Evolutionary conservation across 2,329 filamentous ascomycete species (phyloP).

Genomic region (Lecanosticta acicola): DNA sequence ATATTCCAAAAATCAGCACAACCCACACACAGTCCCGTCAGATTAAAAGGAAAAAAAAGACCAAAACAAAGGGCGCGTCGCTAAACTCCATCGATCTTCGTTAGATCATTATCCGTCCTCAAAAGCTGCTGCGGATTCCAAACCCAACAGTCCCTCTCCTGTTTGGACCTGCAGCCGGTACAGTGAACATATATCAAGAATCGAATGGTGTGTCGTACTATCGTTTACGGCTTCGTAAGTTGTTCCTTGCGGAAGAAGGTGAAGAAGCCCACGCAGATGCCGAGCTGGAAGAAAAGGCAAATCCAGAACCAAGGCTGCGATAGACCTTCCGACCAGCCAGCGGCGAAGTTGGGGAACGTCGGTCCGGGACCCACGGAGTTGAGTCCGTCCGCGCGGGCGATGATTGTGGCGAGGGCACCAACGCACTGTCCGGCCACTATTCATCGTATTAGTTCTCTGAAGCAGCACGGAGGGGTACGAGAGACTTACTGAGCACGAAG

Average conservation of each 20-base stretch:
- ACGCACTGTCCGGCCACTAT: conserved; percentile 54
- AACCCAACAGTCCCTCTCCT: neutral
- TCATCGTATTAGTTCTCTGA: neutral
- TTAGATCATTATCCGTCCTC: conserved; percentile 13
- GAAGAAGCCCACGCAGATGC: conserved; percentile 54
- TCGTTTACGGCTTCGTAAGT: conserved; percentile 46
- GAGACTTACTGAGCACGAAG: conserved; percentile 46
- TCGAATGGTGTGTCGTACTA: conserved; percentile 2
- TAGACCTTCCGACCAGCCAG: conserved; percentile 43
- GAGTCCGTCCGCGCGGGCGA: conserved; percentile 55
- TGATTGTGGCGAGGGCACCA: conserved; percentile 57
- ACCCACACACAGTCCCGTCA: neutral
- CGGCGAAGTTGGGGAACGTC: conserved; percentile 58
- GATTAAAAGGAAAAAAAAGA: neutral
- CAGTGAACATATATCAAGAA: conserved; percentile 12
- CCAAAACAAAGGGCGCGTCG: neutral
- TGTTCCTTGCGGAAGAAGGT: conserved; percentile 55
- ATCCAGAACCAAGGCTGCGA: conserved; percentile 57
- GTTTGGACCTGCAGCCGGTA: conserved; percentile 11
- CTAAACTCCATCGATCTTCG: no score
- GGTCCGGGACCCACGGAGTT: conserved; percentile 56
- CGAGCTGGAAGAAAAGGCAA: conserved; percentile 52
- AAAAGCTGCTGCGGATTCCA: conserved; percentile 3
- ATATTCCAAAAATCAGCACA: neutral
- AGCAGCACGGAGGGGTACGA: neutral